Conservation (phyloP, 2,329 filamentous ascomycete genomes). For the Cytospora piceicola region DNA sequence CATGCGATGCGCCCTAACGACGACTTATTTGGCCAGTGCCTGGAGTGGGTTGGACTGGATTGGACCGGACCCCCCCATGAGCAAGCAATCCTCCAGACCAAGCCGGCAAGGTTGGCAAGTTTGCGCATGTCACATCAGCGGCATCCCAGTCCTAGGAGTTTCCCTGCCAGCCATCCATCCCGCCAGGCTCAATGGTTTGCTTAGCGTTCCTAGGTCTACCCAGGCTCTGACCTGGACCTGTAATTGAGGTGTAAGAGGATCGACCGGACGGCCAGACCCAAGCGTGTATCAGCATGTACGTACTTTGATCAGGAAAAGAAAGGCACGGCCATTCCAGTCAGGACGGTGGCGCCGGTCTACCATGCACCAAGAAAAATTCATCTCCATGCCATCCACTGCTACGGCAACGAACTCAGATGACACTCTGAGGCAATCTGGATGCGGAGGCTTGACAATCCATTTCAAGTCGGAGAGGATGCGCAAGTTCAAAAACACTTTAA, state of each 20-base stretch:
- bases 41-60: neutral
- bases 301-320: slow-evolving; percentile 17
- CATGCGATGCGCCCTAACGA: neutral
- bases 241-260: slow-evolving; percentile 5
- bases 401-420: neutral
- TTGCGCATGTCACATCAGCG: slow-evolving; percentile 27
- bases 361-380: neutral
- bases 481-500: slow-evolving; percentile 18
- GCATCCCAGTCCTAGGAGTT: slow-evolving; percentile 20
- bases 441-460: slow-evolving; percentile 19
- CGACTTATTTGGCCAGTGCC: neutral
- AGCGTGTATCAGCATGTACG: slow-evolving; percentile 19
- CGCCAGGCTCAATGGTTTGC: slow-evolving; percentile 8
- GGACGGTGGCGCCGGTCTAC: neutral
- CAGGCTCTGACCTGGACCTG: slow-evolving; percentile 10
- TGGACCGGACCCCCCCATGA: slow-evolving; percentile 20
- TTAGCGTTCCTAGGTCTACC: slow-evolving; percentile 3
- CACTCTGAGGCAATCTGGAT: slow-evolving; percentile 14
- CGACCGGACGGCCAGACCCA: slow-evolving; percentile 10
- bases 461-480: slow-evolving; percentile 18
- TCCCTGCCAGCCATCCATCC: slow-evolving; percentile 19
- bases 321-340: slow-evolving; percentile 24
- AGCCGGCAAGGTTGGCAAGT: slow-evolving; percentile 24
- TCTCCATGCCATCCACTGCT: neutral
- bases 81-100: slow-evolving; percentile 3